A percentile compares a stretch with the other conserved stretches of the same genome.
Conservation (phyloP, 1,139 yeast genomes). For the Protomyces macrosporus region DNA sequence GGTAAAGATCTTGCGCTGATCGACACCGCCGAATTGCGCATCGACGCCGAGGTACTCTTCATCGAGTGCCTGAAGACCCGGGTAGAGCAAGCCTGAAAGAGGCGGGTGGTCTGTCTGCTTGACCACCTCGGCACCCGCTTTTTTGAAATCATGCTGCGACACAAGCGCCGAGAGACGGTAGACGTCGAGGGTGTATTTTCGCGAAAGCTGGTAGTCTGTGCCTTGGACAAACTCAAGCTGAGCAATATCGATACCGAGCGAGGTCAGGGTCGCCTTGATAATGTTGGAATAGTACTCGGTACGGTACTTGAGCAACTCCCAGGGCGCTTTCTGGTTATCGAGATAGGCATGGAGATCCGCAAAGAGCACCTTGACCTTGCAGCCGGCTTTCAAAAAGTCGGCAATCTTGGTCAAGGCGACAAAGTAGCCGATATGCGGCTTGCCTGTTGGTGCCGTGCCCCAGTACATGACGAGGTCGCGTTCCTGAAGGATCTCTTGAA, state of each 20-base stretch:
- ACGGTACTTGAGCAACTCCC: constrained; percentile 83
- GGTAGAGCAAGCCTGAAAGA: constrained; percentile 89
- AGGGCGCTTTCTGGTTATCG: constrained; percentile 97
- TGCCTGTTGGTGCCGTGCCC: constrained; percentile 90
- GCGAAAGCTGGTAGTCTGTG: constrained; percentile 73
- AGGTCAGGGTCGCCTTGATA: constrained; percentile 74
- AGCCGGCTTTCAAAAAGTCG: constrained; percentile 86
- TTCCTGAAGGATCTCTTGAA: constrained; percentile 74
- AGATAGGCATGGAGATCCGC: constrained; percentile 98
- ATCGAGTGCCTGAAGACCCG: constrained; percentile 97
- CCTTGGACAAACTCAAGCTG: constrained; percentile 79
- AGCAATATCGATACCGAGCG: constrained; percentile 88
- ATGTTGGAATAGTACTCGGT: constrained; percentile 81
- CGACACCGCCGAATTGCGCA: constrained; percentile 98
- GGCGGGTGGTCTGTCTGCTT: constrained; percentile 94
- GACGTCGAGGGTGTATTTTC: constrained; percentile 79
- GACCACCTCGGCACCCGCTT: constrained; percentile 99
- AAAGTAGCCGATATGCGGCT: constrained; percentile 94
- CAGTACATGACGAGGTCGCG: constrained; percentile 85
- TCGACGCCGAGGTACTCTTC: constrained; percentile 86
- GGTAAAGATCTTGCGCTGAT: constrained; percentile 95
- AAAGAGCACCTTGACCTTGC: constrained; percentile 65
- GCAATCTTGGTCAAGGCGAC: constrained; percentile 97
- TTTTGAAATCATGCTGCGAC: constrained; percentile 90
- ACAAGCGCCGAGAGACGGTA: constrained; percentile 77